A percentile compares a stretch with the other conserved stretches of the same genome.
Conservation (phyloP, 371 early-diverging fungal species). For the Apophysomyces ossiformis region DNA sequence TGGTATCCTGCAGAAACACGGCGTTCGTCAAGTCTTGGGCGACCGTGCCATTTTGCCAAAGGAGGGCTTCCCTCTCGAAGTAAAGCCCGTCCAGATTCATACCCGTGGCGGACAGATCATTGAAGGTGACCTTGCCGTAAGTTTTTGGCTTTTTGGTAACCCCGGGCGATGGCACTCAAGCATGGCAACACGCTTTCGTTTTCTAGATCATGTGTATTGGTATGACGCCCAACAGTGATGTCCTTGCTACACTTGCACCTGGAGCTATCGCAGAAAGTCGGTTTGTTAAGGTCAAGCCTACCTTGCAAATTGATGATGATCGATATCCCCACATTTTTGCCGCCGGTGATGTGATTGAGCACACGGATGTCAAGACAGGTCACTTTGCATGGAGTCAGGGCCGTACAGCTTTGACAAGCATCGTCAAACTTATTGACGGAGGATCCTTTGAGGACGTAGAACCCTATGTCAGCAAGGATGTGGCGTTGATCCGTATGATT, state of each 20-base stretch:
- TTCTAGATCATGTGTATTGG: conserved; percentile 67
- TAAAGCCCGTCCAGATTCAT: conserved; percentile 49
- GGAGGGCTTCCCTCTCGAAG: conserved; percentile 50
- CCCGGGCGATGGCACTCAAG: not conserved
- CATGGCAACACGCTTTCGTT: not conserved
- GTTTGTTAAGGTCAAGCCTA: conserved; percentile 59
- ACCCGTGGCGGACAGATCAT: conserved; percentile 53
- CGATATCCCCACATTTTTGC: conserved; percentile 69
- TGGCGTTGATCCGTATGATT: conserved; percentile 40
- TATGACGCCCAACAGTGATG: conserved; percentile 63
- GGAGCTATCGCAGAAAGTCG: conserved; percentile 45
- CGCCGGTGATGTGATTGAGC: conserved; percentile 64
- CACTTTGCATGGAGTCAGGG: conserved; percentile 56
- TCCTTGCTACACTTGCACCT: conserved; percentile 50
- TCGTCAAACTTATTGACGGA: conserved; percentile 34
- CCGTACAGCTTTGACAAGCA: conserved; percentile 33
- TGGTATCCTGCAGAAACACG: conserved; percentile 48
- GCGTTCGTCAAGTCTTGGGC: conserved; percentile 53
- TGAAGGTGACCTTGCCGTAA: conserved; percentile 59
- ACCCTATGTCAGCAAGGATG: conserved; percentile 44
- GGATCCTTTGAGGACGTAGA: conserved; percentile 30
- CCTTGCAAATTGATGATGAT: conserved; percentile 69
- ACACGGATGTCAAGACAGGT: conserved; percentile 56
- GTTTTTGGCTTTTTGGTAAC: conserved; percentile 3
- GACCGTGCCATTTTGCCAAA: conserved; percentile 54